A percentile compares a stretch with the other conserved stretches of the same genome.
These are phyloP conservation scores for Eucalyptus sp. DNA, from an alignment of 345 rosid genomes.

Conservation along the genomic window DNA sequence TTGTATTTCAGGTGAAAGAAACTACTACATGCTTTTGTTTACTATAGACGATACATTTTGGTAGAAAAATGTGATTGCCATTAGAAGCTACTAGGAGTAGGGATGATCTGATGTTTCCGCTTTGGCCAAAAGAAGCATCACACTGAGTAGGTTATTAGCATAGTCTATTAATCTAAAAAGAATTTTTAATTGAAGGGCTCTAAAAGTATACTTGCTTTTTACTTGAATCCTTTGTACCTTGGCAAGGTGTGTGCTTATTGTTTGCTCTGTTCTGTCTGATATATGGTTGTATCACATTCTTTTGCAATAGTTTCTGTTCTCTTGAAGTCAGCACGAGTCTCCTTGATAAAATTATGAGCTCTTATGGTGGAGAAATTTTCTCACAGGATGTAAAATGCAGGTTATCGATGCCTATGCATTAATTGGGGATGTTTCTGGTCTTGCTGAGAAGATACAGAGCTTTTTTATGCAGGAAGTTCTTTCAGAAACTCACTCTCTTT, in stretches of 20 bases:
- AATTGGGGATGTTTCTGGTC: conserved; percentile 95
- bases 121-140: background rate
- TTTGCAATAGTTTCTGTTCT: background rate
- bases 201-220: background rate
- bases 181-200: background rate
- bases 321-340: background rate
- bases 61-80: background rate
- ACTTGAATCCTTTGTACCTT: background rate
- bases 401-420: conserved; percentile 97
- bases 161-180: background rate
- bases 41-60: background rate
- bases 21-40: background rate
- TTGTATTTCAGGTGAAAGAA: background rate
- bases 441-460: conserved; percentile 96
- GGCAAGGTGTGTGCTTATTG: background rate
- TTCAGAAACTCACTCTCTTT: conserved; percentile 72
- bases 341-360: background rate
- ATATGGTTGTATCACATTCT: background rate
- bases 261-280: background rate
- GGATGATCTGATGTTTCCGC: background rate
- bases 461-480: conserved; percentile 98
- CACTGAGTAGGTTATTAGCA: background rate
- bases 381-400: conserved; percentile 24
- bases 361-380: background rate
- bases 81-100: background rate